Base-by-base conservation (phyloP, 371 early-diverging fungal genomes). In the Fennellomyces sp. region DNA sequence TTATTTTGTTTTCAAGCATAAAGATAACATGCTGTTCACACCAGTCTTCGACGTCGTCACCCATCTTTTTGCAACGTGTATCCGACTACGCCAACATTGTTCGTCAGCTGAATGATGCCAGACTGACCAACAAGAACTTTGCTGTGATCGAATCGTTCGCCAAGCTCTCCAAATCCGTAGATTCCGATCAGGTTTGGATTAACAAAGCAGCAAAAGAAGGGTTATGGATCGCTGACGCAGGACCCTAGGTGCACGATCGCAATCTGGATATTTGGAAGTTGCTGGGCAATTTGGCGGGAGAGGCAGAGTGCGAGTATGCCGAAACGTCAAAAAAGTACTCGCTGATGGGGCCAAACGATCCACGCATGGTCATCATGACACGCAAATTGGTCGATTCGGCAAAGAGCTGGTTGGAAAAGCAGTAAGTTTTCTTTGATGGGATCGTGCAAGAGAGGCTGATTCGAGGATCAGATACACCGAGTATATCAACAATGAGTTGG, bases 401-500 rank as follows among this genome's bases (percentile, higher is more conserved):
- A 3, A 63, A 47, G 33, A 15, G 30, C 17, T 68, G 63, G 61
- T 36, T 55, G n/a, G 61, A 69, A 29, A 52, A 52, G 36, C 65
- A 63, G 64, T 62, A 68, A 55, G 60, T 49, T 23, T 7, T 21
- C 5, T 6, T 6, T 33, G 35, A 33, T 8, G 35, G 35, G 13
- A 8, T 33, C 13, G 13, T 33, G 8, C 13, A 6, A 39, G 17
- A 39, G n/a, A 39, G n/a, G 39, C 10, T 5, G 15, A 39, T 39
- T 41, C 39, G 13, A 39, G 13, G 13, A 6, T 38, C 35, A 63
- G 58, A 21, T 78, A 79, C 58, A 65, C 76, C 52, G 78, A 80
- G 19, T 84, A 83, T 62, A 68, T 92, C 26, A 84, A 90, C 21
- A 71, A 78, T 74, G 15, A 83, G 83, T 54, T 45, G 23, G 45